Percentiles rank a stretch among this genome's conserved stretches.
Conservation (phyloP, 495 filamentous ascomycete genomes). For the Pseudevernia furfuracea region DNA sequence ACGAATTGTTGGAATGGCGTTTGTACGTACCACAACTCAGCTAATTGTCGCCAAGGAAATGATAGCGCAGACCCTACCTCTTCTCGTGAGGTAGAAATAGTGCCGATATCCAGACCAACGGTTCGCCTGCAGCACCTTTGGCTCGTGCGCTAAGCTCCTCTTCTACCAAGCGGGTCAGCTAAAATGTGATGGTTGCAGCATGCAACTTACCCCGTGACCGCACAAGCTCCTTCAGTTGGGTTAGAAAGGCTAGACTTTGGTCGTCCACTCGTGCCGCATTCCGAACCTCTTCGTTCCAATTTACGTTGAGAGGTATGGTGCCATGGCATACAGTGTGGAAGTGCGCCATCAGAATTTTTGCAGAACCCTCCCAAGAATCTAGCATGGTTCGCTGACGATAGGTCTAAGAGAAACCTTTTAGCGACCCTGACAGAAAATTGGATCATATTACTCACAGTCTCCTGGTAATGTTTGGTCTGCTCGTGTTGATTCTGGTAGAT, state of each 20-base stretch:
- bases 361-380: neutral
- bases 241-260: neutral
- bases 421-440: neutral
- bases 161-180: constrained; percentile 5
- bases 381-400: neutral
- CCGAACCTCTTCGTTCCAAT: neutral
- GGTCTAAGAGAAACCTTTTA: neutral
- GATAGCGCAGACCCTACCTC: neutral
- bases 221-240: neutral
- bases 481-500: neutral
- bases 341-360: constrained; percentile 3
- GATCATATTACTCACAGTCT: neutral
- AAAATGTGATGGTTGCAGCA: neutral
- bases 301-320: neutral
- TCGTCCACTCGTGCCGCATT: neutral
- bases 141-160: constrained; percentile 3
- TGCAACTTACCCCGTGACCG: constrained; percentile 5
- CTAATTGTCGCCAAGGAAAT: neutral
- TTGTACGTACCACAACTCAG: neutral
- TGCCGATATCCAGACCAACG: constrained; percentile 11
- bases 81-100: neutral
- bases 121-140: neutral
- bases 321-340: constrained; percentile 1
- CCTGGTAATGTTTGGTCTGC: neutral
- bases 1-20: neutral